phyloP scores from a whole-genome alignment of 768 basidiomycete genomes.

The Hebeloma cylindrosporum region DNA sequence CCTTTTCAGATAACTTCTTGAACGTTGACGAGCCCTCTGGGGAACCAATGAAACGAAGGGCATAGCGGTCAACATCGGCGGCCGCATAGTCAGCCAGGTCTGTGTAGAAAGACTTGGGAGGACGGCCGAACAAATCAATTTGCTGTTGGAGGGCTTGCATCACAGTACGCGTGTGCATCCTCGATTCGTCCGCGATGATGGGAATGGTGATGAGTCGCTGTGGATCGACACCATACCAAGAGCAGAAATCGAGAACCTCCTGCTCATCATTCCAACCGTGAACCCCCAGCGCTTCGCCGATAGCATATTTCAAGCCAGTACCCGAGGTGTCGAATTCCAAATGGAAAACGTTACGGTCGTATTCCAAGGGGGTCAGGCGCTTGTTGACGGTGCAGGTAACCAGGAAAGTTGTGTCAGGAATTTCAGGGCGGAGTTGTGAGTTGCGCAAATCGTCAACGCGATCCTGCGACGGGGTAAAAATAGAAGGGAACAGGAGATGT shows the following conservation, averaged over 20 bases:
- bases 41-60: slow-evolving; percentile 89
- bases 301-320: slow-evolving; percentile 92
- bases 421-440: slow-evolving; percentile 80
- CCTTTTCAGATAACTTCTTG: slow-evolving; percentile 94
- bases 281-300: slow-evolving; percentile 95
- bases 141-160: slow-evolving; percentile 96
- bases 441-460: slow-evolving; percentile 52
- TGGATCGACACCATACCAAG: slow-evolving; percentile 88
- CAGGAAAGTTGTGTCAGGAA: slow-evolving; percentile 87
- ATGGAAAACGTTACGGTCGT: slow-evolving; percentile 99
- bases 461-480: slow-evolving; percentile 58
- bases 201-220: slow-evolving; percentile 81
- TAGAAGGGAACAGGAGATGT: slow-evolving; percentile 84
- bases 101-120: slow-evolving; percentile 93
- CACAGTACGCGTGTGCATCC: slow-evolving; percentile 89
- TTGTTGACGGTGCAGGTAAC: slow-evolving; percentile 93
- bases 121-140: slow-evolving; percentile 93
- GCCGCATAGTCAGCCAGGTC: slow-evolving; percentile 80
- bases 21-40: slow-evolving; percentile 90
- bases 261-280: slow-evolving; percentile 96
- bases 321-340: slow-evolving; percentile 91
- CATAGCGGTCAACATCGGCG: slow-evolving; percentile 64
- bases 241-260: slow-evolving; percentile 87
- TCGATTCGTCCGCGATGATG: slow-evolving; percentile 58
- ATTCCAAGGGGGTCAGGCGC: slow-evolving; percentile 91